Evolutionary conservation across 495 filamentous ascomycete genomes (phyloP), one percentile per base, ranked within the genome.

Genomic region (Xylaria scruposa): DNA sequence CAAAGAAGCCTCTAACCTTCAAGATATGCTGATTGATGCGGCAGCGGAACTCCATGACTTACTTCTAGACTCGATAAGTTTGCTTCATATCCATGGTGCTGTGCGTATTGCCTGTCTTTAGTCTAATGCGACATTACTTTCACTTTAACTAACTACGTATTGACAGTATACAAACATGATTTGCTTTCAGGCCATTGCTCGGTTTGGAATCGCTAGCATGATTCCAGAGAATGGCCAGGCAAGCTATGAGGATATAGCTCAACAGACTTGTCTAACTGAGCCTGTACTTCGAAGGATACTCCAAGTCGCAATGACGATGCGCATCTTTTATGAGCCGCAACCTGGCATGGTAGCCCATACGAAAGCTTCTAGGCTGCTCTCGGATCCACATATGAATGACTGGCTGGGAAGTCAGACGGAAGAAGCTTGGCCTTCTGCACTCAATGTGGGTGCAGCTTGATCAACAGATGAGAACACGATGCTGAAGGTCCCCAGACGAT

Each of bases 231-330:
- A 75, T 53, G 73, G 71, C 7, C 71, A 74, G 44, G 74, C 70
- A 8, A 77, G 79, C 1, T 84, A 78, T 62, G 67, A 68, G 19
- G 70, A 80, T 4, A 74, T 84, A 31, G 77, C 83, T 0, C 24
- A 40, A 24, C 10, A 70, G 29, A 73, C 46, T 33, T 42, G 26
- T 0, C 49, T 84, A 13, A 42, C 72, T 31, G 73, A 78, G 40
- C 46, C 67, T 4, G 75, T 81, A 29, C 59, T 83, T 19, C 71
- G 74, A 24, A 78, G 84, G 6, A 71, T 88, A 56, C 73, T 87
- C 5, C 81, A 83, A 0, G 81, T 82, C 70, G 85, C 83, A 3
- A 85, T 86, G 73, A 83, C 78, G 31, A 79, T 84, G 64, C 80
- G 78, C 13, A 78, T 87, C 15, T 88, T 88, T 76, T 69, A 72